Evolutionary conservation across 2,329 filamentous ascomycete species (phyloP).

Genomic region (Calonectria honghensis): DNA sequence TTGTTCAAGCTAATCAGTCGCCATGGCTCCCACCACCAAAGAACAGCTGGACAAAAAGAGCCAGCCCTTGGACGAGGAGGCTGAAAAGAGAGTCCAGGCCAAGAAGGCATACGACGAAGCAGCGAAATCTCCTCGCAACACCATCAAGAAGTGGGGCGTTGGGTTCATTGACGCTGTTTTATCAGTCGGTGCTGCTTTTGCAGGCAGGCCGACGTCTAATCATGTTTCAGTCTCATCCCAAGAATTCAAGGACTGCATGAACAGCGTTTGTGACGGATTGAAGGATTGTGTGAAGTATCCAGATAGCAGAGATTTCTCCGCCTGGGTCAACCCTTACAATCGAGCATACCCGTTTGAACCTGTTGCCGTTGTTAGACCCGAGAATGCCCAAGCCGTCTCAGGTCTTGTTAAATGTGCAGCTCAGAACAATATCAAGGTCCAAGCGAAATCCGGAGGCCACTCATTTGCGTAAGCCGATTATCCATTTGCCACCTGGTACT

Average conservation of each 20-base stretch:
- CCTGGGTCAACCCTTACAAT: not conserved
- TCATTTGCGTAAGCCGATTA: not conserved
- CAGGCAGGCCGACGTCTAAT: not conserved
- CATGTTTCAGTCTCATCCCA: not conserved
- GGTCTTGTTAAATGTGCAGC: slow-evolving; percentile 7
- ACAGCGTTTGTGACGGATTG: not conserved
- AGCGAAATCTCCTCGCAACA: no score
- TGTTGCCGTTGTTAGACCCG: slow-evolving; percentile 5
- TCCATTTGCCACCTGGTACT: not conserved
- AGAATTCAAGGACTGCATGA: not conserved
- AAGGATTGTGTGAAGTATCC: slow-evolving; percentile 3
- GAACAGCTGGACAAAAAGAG: not conserved
- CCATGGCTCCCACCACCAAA: slow-evolving; percentile 11
- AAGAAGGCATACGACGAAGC: not conserved
- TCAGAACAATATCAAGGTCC: slow-evolving; percentile 12
- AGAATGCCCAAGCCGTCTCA: not conserved
- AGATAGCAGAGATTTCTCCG: not conserved
- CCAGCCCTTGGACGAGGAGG: not conserved
- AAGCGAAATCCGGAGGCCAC: slow-evolving; percentile 12
- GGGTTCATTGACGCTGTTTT: not conserved
- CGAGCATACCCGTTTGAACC: not conserved
- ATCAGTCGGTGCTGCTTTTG: not conserved
- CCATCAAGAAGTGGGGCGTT: not conserved
- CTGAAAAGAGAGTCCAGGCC: not conserved
- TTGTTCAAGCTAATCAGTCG: not conserved